Evolutionary conservation across 495 filamentous ascomycete genomes (phyloP), one percentile per base, ranked within the genome.

Genomic region (Penicillium paxilli): DNA sequence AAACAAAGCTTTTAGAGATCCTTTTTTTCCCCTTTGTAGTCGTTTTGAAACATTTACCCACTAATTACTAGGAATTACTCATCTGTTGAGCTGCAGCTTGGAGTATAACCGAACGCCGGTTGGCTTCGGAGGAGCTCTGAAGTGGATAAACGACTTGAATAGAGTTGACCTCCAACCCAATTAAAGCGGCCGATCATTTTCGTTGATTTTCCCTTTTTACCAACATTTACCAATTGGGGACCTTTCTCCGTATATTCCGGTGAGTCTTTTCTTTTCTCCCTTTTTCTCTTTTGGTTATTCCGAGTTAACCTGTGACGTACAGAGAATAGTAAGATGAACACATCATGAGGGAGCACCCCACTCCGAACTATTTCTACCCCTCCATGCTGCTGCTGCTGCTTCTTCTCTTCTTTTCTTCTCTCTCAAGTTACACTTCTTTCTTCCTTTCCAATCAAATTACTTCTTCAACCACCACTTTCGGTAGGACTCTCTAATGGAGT

Each of bases 401-500:
- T 44, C 38, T 40, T 42, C 14, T 24, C 17, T 37, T 17, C 14
- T 53, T 23, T 22, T 47, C 50, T 30, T 44, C 28, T 24, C 28
- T 21, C 30, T 30, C 7, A 20, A 20, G 9, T 12, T 17, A 44
- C 19, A 33, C 14, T 32, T 48, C 19, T 25, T 54, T 42, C 40
- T 42, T 10, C 12, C 22, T 38, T 24, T 14, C 12, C 44, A 47
- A 21, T 49, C 22, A 54, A 19, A 30, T 28, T 41, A 16, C 42
- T 21, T 42, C 20, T 40, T 44, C 24, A 25, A 20, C 54, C 44
- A 56, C 49, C 50, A 57, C 58, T 50, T 47, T 62, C 57, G 71
- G 73, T 74, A 76, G 63, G 69, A 58, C 65, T 64, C 69, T 64
- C 62, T 37, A 59, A 76, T 73, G 69, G 58, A 65, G 65, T 55